phyloP scores from a whole-genome alignment of 2,329 filamentous ascomycete species.

The Truncatella angustata region DNA sequence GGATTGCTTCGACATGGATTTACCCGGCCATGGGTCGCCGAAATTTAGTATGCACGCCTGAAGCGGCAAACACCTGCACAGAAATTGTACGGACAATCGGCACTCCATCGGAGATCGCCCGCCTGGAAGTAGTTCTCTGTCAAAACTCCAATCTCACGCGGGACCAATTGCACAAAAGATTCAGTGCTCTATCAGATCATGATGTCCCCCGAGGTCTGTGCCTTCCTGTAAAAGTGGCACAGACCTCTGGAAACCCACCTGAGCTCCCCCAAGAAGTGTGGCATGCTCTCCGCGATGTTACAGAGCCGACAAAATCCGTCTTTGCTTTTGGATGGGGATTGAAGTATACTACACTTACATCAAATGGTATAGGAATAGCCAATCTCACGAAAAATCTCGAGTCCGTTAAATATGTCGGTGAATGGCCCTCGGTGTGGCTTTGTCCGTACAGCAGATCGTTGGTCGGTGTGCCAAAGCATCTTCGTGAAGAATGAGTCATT shows the following conservation, averaged over 20 bases:
- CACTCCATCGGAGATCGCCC: slow-evolving; percentile 57
- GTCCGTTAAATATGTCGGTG: not conserved
- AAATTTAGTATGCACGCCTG: slow-evolving; percentile 62
- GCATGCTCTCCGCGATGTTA: slow-evolving; percentile 1
- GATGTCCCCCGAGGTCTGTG: slow-evolving; percentile 1
- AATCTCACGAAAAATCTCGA: slow-evolving; percentile 7
- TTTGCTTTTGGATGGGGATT: slow-evolving; percentile 8
- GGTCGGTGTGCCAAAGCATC: slow-evolving; percentile 8
- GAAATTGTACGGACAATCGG: slow-evolving; percentile 64
- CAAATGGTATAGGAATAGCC: slow-evolving; percentile 4
- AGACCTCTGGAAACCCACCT: not conserved
- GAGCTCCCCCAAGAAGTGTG: not conserved
- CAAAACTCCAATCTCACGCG: slow-evolving; percentile 11
- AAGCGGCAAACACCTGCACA: slow-evolving; percentile 64
- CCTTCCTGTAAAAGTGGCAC: not conserved
- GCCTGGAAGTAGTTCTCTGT: slow-evolving; percentile 59
- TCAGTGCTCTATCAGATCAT: not conserved
- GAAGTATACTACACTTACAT: slow-evolving; percentile 4
- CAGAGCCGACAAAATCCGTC: slow-evolving; percentile 3
- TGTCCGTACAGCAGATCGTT: slow-evolving; percentile 6
- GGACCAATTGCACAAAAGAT: not conserved
- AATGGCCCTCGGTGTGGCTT: slow-evolving; percentile 6
- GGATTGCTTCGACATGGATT: slow-evolving; percentile 55
- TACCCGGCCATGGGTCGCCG: slow-evolving; percentile 59
- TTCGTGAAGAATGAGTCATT: too few relatives aligned